phyloP scores from a whole-genome alignment of 805 yeast species.

The Kodamaea sagamina region DNA sequence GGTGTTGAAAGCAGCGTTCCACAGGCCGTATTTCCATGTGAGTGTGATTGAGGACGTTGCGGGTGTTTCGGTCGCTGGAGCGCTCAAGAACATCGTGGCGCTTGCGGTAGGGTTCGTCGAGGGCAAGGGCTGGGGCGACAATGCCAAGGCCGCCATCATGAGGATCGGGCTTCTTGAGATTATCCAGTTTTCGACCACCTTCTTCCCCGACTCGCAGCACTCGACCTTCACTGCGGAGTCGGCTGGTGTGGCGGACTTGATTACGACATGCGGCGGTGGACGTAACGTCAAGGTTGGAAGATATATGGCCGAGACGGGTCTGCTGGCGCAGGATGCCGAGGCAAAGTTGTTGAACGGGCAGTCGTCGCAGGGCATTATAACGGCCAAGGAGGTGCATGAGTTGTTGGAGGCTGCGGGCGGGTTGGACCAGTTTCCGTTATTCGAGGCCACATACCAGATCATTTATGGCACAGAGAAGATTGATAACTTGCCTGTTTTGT shows the following conservation, averaged over 20 bases:
- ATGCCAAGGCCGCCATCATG: conserved; percentile 51
- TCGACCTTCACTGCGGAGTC: conserved; percentile 46
- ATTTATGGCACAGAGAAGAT: conserved; percentile 43
- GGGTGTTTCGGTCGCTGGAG: conserved; percentile 50
- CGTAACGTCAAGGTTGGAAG: conserved; percentile 50
- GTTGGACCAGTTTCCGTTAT: conserved; percentile 43
- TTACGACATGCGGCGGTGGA: conserved; percentile 50
- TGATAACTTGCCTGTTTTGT: conserved; percentile 43
- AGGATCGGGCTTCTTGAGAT: conserved; percentile 46
- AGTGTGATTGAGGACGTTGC: conserved; percentile 47
- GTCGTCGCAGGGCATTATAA: conserved; percentile 48
- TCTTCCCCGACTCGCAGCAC: conserved; percentile 38
- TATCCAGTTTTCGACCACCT: conserved; percentile 40
- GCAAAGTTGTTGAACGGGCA: conserved; percentile 47
- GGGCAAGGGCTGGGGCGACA: conserved; percentile 52
- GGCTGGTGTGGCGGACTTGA: conserved; percentile 51
- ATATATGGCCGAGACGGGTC: conserved; percentile 47
- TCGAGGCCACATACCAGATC: conserved; percentile 48
- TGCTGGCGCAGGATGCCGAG: conserved; percentile 45
- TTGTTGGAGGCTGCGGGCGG: conserved; percentile 38
- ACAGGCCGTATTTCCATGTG: conserved; percentile 49
- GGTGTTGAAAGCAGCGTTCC: conserved; percentile 46
- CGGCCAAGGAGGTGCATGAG: conserved; percentile 50
- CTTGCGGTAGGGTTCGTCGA: conserved; percentile 49
- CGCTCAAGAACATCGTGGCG: conserved; percentile 49